phyloP scores from a whole-genome alignment of 1,284 basidiomycete genomes.

The Wallemia hederae region DNA sequence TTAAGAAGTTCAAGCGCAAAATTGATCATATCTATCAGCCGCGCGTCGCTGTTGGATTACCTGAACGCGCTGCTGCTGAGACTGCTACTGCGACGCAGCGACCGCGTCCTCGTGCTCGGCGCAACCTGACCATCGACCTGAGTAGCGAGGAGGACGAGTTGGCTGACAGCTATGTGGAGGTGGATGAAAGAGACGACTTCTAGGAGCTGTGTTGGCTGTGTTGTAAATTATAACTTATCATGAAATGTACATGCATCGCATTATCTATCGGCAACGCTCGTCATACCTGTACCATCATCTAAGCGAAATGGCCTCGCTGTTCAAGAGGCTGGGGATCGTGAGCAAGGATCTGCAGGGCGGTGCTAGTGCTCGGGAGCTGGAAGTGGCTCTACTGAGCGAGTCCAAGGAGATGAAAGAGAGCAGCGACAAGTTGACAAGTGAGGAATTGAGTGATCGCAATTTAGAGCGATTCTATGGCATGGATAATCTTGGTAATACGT shows the following conservation, averaged over 20 bases:
- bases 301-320: not conserved
- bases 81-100: not conserved
- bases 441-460: constrained; percentile 1
- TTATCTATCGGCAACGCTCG: too few relatives aligned
- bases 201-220: too few relatives aligned
- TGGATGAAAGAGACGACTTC: not conserved
- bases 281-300: too few relatives aligned
- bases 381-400: not conserved
- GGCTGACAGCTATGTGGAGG: not conserved
- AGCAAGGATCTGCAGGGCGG: not conserved
- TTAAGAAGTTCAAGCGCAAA: not conserved
- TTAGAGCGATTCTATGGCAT: constrained; percentile 36
- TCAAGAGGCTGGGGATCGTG: not conserved
- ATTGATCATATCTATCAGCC: not conserved
- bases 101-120: not conserved
- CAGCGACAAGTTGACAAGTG: not conserved
- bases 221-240: too few relatives aligned
- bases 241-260: too few relatives aligned
- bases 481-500: constrained; percentile 74
- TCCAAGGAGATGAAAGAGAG: not conserved
- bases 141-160: not conserved
- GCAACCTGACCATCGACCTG: not conserved
- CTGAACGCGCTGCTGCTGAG: not conserved
- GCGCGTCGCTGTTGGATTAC: not conserved
- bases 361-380: not conserved